Conservation (phyloP, 176 grass and related monocot species). For the Chloris gayana region DNA sequence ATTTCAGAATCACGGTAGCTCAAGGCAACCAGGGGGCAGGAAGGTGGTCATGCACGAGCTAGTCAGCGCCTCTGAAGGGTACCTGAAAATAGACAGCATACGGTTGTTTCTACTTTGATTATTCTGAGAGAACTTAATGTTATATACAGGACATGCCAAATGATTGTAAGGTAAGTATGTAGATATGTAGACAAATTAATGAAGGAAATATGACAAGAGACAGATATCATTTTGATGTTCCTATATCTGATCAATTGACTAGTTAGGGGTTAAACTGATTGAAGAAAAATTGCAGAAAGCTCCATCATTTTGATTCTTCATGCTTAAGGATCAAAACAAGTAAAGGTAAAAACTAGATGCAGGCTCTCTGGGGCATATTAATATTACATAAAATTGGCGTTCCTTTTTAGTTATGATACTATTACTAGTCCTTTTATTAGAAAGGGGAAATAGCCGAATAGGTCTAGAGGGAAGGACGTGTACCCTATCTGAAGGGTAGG, state of each 20-base stretch:
- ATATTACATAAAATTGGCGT: not conserved
- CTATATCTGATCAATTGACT: not conserved
- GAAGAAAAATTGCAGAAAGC: too few species aligned
- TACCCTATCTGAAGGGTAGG: slow-evolving; percentile 94
- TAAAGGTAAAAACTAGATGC: not conserved
- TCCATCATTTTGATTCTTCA: too few species aligned
- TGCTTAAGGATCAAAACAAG: not conserved
- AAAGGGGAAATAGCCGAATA: not conserved
- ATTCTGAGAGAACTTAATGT: not conserved
- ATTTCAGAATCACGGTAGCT: slow-evolving; percentile 16
- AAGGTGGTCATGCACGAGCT: slow-evolving; percentile 70
- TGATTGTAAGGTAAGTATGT: not conserved
- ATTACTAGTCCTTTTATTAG: not conserved
- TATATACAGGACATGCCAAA: not conserved
- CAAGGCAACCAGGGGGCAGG: slow-evolving; percentile 83
- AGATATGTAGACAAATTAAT: not conserved
- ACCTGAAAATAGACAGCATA: slow-evolving; percentile 47
- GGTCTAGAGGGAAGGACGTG: not conserved
- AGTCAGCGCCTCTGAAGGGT: slow-evolving; percentile 71
- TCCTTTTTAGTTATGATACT: not conserved
- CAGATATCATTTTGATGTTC: not conserved
- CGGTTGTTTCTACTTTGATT: not conserved
- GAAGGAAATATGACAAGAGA: not conserved
- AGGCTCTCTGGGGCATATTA: not conserved
- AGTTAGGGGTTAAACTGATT: too few species aligned